Evolutionary conservation across 768 basidiomycete species (phyloP).

Genomic region (Suillus fuscotomentosus): DNA sequence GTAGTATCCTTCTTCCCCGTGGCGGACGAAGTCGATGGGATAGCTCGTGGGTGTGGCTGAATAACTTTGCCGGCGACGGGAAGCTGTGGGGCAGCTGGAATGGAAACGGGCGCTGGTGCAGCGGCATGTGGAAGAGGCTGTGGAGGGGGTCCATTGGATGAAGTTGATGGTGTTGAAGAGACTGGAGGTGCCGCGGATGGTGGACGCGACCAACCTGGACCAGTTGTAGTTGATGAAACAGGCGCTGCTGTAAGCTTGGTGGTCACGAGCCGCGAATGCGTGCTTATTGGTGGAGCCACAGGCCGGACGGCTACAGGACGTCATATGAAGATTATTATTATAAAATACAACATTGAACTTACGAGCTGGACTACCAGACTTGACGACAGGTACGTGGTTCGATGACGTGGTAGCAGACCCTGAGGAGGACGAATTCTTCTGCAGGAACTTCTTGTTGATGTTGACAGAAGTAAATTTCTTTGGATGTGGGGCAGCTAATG

Average conservation of each 20-base stretch:
- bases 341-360: constrained; percentile 24
- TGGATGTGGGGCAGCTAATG: constrained; percentile 46
- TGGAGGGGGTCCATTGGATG: constrained; percentile 45
- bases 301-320: constrained; percentile 49
- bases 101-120: constrained; percentile 14
- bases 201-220: constrained; percentile 77
- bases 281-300: constrained; percentile 46
- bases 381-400: constrained; percentile 39
- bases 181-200: constrained; percentile 67
- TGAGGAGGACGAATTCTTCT: constrained; percentile 74
- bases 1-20: constrained; percentile 32
- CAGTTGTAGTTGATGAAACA: constrained; percentile 53
- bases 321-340: not conserved
- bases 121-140: constrained; percentile 42
- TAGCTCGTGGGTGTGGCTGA: constrained; percentile 55
- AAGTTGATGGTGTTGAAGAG: constrained; percentile 46
- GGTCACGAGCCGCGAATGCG: constrained; percentile 82
- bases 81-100: constrained; percentile 45
- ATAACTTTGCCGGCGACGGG: constrained; percentile 65
- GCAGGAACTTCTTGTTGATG: constrained; percentile 95
- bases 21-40: constrained; percentile 29
- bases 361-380: constrained; percentile 55
- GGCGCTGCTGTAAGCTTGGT: constrained; percentile 78
- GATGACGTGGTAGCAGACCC: constrained; percentile 44
- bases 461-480: constrained; percentile 91